Evolutionary conservation across 306 rosid species (phyloP).

Genomic region (Chamaecrista fasciculata): DNA sequence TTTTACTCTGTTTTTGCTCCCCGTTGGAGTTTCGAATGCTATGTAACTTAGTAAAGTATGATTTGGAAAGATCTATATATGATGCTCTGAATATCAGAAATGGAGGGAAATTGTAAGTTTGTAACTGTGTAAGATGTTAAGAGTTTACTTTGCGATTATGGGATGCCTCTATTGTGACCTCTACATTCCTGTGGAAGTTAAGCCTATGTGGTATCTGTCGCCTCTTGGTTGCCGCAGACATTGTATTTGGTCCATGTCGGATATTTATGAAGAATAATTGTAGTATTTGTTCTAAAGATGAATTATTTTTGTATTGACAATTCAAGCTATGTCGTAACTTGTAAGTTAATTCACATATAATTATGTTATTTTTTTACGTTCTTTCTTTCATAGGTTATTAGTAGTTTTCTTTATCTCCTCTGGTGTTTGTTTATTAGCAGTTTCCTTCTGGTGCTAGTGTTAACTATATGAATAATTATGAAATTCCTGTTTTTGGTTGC

Average conservation of each 20-base stretch:
- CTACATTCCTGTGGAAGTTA: not conserved
- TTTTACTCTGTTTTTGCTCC: not conserved
- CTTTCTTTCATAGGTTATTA: not conserved
- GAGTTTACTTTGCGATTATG: not conserved
- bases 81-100: not conserved
- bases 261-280: not conserved
- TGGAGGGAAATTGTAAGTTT: not conserved
- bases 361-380: not conserved
- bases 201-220: not conserved
- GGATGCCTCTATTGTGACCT: not conserved
- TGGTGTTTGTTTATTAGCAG: not conserved
- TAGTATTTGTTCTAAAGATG: not conserved
- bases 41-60: not conserved
- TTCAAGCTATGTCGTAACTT: not conserved
- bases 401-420: not conserved
- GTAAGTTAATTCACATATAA: not conserved
- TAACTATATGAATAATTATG: not conserved
- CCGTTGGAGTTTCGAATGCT: not conserved
- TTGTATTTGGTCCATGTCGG: not conserved
- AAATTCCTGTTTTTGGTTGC: conserved; percentile 23
- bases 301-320: not conserved
- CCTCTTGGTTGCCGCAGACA: not conserved
- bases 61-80: not conserved
- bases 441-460: not conserved
- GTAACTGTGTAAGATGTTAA: not conserved